Conservation (phyloP, 768 basidiomycete species). For the Boletus rubropictus region DNA sequence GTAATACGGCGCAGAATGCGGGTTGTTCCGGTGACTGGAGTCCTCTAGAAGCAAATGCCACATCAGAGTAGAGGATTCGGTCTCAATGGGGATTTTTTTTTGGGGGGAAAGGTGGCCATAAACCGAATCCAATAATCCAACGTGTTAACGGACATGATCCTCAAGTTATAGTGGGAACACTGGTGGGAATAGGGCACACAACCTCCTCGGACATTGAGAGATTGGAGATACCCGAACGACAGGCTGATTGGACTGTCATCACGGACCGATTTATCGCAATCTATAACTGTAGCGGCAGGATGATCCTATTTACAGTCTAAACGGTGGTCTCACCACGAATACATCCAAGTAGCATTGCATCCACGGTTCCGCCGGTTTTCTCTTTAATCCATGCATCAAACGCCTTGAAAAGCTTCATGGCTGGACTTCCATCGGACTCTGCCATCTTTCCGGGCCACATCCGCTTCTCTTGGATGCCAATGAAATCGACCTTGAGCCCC, state of each 20-base stretch:
- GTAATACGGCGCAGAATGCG: not conserved
- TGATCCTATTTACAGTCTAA: conserved; percentile 12
- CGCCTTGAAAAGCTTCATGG: conserved; percentile 68
- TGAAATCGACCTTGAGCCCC: conserved; percentile 60
- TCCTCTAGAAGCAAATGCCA: not conserved
- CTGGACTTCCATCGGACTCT: conserved; percentile 45
- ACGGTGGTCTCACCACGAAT: conserved; percentile 55
- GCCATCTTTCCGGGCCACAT: conserved; percentile 74
- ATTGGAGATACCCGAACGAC: too few relatives aligned
- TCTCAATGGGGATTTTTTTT: too few relatives aligned
- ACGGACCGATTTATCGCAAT: too few relatives aligned
- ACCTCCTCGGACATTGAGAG: too few relatives aligned
- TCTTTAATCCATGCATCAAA: conserved; percentile 72
- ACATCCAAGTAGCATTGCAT: conserved; percentile 63
- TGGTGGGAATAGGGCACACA: too few relatives aligned
- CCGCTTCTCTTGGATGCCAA: conserved; percentile 75
- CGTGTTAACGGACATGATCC: too few relatives aligned
- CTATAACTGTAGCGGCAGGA: too few relatives aligned
- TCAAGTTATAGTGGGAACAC: too few relatives aligned
- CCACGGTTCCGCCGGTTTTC: conserved; percentile 58
- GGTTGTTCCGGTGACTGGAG: not conserved
- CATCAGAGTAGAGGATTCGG: too few relatives aligned
- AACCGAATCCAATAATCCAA: too few relatives aligned
- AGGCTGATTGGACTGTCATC: too few relatives aligned
- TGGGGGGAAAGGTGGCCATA: too few relatives aligned